phyloP scores from a whole-genome alignment of 78 protist species.

The Planoprotostelium fungivorum region DNA sequence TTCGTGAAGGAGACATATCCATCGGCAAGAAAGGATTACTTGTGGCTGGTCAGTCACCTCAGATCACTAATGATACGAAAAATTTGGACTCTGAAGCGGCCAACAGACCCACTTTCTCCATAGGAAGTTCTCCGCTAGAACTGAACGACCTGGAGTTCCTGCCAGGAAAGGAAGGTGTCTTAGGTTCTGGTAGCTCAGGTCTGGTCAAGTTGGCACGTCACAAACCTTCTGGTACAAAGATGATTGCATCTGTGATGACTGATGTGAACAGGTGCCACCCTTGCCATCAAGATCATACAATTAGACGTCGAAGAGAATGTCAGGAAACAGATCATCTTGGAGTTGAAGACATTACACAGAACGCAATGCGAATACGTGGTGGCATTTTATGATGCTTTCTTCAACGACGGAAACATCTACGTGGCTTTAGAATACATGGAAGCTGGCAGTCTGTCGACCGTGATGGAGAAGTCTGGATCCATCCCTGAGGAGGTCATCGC shows the following conservation, averaged over 20 bases:
- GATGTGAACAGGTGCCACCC: not conserved
- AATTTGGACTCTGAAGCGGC: conserved; percentile 10
- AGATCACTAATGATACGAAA: conserved; percentile 3
- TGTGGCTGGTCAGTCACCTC: conserved; percentile 48
- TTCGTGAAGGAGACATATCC: conserved; percentile 48
- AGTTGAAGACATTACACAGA: conserved; percentile 55
- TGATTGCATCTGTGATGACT: not conserved
- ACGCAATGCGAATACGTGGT: conserved; percentile 49
- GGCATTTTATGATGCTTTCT: conserved; percentile 72
- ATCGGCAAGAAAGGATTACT: conserved; percentile 45
- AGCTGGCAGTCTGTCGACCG: conserved; percentile 39
- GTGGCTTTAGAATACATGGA: conserved; percentile 71
- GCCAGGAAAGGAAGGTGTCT: not conserved
- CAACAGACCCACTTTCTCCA: not conserved
- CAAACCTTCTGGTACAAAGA: conserved; percentile 8
- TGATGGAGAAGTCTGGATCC: not conserved
- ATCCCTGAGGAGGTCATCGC: conserved; percentile 58
- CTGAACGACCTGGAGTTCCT: conserved; percentile 44
- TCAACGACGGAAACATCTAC: conserved; percentile 48
- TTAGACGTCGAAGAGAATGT: conserved; percentile 57
- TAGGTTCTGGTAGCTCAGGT: conserved; percentile 63
- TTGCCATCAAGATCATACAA: conserved; percentile 61
- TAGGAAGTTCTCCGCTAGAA: conserved; percentile 17
- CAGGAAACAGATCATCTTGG: conserved; percentile 66
- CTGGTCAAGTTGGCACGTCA: conserved; percentile 60